Conservation (phyloP, 352 stramenopile genomes). For the Achlya hypogyna region DNA sequence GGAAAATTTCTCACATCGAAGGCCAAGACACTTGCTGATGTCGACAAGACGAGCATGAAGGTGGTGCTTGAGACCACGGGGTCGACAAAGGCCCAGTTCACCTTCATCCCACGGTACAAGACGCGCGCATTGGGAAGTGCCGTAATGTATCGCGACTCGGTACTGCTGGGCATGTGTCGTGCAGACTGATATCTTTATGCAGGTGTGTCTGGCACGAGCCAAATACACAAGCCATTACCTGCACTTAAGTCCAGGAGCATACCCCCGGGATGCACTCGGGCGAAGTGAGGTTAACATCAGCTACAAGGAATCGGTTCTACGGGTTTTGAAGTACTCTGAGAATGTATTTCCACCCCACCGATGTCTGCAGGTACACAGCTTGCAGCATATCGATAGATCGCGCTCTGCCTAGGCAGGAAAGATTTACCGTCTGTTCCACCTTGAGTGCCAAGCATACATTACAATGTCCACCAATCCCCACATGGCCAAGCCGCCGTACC, state of each 20-base stretch:
- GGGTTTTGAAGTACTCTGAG: constrained; percentile 15
- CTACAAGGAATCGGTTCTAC: constrained; percentile 15
- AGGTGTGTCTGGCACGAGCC: constrained; percentile 12
- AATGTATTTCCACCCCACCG: background rate
- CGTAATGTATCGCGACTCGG: constrained; percentile 12
- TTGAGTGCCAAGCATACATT: constrained; percentile 15
- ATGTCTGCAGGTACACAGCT: background rate
- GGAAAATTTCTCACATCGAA: constrained; percentile 14
- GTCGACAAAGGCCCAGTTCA: constrained; percentile 15
- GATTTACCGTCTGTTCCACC: constrained; percentile 14
- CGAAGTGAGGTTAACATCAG: constrained; percentile 19
- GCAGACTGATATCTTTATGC: background rate
- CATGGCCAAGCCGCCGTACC: constrained; percentile 9
- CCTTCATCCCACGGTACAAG: constrained; percentile 18
- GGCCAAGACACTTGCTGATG: constrained; percentile 15
- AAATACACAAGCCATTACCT: constrained; percentile 18
- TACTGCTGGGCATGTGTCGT: background rate
- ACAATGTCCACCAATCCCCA: constrained; percentile 16
- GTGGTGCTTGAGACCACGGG: constrained; percentile 3
- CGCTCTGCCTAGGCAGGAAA: constrained; percentile 9
- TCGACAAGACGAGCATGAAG: constrained; percentile 21
- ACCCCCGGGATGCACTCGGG: constrained; percentile 1
- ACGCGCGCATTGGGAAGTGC: constrained; percentile 5
- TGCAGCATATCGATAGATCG: background rate
- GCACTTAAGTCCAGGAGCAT: constrained; percentile 1